Conservation (phyloP, 345 rosid genomes). For the Leavenworthia alabamica region DNA sequence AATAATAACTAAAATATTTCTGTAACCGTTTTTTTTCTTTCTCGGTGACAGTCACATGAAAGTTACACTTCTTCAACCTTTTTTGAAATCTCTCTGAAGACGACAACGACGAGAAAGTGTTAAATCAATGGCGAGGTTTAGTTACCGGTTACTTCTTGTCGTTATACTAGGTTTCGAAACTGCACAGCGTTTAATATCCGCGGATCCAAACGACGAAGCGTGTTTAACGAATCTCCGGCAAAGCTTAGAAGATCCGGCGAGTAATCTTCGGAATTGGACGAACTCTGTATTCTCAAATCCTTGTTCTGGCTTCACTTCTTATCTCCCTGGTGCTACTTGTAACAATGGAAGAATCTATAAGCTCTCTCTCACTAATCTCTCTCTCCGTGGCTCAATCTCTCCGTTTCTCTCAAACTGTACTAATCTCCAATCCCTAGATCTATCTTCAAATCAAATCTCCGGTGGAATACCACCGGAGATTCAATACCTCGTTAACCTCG, state of each 20-base stretch:
- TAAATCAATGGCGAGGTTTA: slow-evolving; percentile 22
- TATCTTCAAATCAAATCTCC: slow-evolving; percentile 70
- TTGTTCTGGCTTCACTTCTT: slow-evolving; percentile 76
- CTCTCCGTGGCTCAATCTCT: slow-evolving; percentile 76
- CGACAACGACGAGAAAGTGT: not conserved
- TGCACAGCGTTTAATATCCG: slow-evolving; percentile 25
- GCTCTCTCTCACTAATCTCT: slow-evolving; percentile 69
- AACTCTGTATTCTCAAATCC: slow-evolving; percentile 52
- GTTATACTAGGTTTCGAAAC: slow-evolving; percentile 28
- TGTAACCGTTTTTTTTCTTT: slow-evolving; percentile 10
- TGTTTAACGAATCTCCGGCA: slow-evolving; percentile 51
- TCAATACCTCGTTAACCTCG: slow-evolving; percentile 78
- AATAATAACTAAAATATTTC: not conserved
- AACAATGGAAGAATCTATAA: slow-evolving; percentile 95
- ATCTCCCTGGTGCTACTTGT: slow-evolving; percentile 75
- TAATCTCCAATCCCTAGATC: slow-evolving; percentile 83
- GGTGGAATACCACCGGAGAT: slow-evolving; percentile 78
- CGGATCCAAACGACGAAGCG: slow-evolving; percentile 75
- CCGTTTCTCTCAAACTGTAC: slow-evolving; percentile 84
- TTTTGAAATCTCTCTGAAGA: not conserved
- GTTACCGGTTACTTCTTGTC: slow-evolving; percentile 27
- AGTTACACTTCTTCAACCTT: slow-evolving; percentile 16
- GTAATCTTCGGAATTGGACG: slow-evolving; percentile 80
- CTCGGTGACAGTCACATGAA: slow-evolving; percentile 15
- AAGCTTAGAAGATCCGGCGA: slow-evolving; percentile 56